Conservation (phyloP, 2,329 filamentous ascomycete genomes). For the Paecilomyces niveus region DNA sequence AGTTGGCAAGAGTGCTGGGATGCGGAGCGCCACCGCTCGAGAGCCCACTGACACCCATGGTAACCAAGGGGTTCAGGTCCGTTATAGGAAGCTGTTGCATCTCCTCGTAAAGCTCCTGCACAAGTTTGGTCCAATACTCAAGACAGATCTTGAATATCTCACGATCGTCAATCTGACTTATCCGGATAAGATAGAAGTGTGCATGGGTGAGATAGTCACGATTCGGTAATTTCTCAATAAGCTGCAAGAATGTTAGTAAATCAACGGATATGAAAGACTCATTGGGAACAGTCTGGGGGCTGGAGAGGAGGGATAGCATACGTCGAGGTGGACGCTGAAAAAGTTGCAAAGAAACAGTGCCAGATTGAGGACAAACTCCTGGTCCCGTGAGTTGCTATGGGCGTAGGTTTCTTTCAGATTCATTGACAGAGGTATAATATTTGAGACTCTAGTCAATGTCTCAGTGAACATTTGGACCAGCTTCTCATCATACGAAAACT, state of each 20-base stretch:
- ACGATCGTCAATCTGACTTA: conserved; percentile 96
- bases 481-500: conserved; percentile 83
- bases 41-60: conserved; percentile 63
- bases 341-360: conserved; percentile 96
- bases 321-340: conserved; percentile 85
- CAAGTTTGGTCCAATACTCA: conserved; percentile 98
- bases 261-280: conserved; percentile 10
- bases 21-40: conserved; percentile 78
- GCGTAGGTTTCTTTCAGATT: conserved; percentile 89
- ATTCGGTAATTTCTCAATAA: conserved; percentile 94
- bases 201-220: conserved; percentile 90
- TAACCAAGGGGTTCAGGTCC: conserved; percentile 83
- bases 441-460: conserved; percentile 83
- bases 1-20: conserved; percentile 75
- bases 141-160: conserved; percentile 99
- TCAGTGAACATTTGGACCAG: conserved; percentile 98
- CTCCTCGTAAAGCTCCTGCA: conserved; percentile 96
- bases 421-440: conserved; percentile 83
- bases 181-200: conserved; percentile 96
- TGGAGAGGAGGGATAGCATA: conserved; percentile 36
- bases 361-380: conserved; percentile 96
- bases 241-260: conserved; percentile 39
- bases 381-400: conserved; percentile 83
- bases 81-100: conserved; percentile 95
- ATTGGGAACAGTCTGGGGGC: not conserved